These are phyloP conservation scores for Volvariella volvacea DNA, from an alignment of 1,284 basidiomycete genomes.

Conservation along the genomic window DNA sequence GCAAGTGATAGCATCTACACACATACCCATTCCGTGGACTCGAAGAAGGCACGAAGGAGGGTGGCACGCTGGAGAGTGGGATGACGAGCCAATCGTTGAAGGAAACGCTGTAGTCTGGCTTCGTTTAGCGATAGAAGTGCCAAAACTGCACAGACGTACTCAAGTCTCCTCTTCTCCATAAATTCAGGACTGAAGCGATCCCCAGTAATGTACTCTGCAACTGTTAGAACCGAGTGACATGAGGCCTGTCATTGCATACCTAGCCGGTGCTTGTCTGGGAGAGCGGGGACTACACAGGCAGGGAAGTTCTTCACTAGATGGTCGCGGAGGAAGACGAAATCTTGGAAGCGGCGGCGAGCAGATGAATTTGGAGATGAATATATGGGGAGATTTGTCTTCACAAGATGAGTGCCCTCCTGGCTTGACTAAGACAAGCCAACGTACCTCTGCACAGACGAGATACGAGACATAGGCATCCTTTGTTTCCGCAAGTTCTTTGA, in stretches of 20 bases:
- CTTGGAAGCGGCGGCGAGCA: slow-evolving; percentile 87
- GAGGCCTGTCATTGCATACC: slow-evolving; percentile 46
- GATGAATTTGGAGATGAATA: slow-evolving; percentile 72
- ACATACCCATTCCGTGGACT: slow-evolving; percentile 97
- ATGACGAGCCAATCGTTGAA: slow-evolving; percentile 86
- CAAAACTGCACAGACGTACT: slow-evolving; percentile 47
- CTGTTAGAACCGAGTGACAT: slow-evolving; percentile 7
- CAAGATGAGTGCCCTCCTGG: slow-evolving; percentile 4
- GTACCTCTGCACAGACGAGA: slow-evolving; percentile 83
- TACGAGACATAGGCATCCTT: slow-evolving; percentile 97
- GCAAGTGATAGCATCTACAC: neutral
- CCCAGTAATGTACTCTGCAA: slow-evolving; percentile 90
- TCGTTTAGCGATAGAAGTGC: slow-evolving; percentile 8
- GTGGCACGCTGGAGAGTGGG: slow-evolving; percentile 92
- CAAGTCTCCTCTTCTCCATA: slow-evolving; percentile 84
- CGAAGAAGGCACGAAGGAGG: slow-evolving; percentile 87
- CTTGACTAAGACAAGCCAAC: slow-evolving; percentile 13
- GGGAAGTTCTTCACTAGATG: slow-evolving; percentile 90
- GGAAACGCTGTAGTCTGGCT: slow-evolving; percentile 82
- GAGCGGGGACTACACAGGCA: slow-evolving; percentile 91
- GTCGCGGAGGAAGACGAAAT: slow-evolving; percentile 92
- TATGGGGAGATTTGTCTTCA: slow-evolving; percentile 74
- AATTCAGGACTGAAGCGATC: slow-evolving; percentile 97
- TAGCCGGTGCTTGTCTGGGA: slow-evolving; percentile 95
- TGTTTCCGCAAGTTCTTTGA: slow-evolving; percentile 93